Conservation (phyloP, 2,329 filamentous ascomycete species). For the Colletotrichum chrysophilum region DNA sequence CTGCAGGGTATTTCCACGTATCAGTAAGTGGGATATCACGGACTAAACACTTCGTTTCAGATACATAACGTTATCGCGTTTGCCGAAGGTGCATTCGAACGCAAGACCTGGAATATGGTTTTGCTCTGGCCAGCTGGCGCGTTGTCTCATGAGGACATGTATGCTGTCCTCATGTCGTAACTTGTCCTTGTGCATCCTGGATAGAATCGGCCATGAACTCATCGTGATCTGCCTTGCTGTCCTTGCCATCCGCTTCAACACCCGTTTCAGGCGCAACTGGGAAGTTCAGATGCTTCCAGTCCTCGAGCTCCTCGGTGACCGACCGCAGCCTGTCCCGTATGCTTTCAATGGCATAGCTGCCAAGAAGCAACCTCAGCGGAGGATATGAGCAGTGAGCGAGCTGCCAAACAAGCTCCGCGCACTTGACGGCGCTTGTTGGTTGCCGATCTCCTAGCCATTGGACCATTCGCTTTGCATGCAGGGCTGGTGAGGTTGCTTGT, state of each 20-base stretch:
- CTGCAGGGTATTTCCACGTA: background rate
- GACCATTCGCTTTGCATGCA: conserved; percentile 89
- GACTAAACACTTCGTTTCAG: background rate
- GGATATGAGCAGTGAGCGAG: conserved; percentile 94
- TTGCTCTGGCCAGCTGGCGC: background rate
- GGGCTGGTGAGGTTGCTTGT: conserved; percentile 77
- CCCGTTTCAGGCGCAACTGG: conserved; percentile 44
- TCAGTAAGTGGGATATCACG: background rate
- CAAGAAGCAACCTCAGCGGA: conserved; percentile 83
- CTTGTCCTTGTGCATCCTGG: background rate
- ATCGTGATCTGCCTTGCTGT: conserved; percentile 8
- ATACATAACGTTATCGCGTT: background rate
- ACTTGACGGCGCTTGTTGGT: conserved; percentile 90
- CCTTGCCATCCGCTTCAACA: conserved; percentile 8
- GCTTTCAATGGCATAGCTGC: conserved; percentile 94
- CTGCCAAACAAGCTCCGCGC: conserved; percentile 93
- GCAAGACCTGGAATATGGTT: background rate
- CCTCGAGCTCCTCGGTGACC: conserved; percentile 93
- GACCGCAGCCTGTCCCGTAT: conserved; percentile 88
- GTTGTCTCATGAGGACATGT: background rate
- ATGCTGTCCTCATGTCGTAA: background rate
- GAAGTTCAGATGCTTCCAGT: conserved; percentile 89
- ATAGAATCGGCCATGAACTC: conserved; percentile 1
- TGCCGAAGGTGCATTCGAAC: background rate
- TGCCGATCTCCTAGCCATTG: conserved; percentile 95